These are phyloP conservation scores for Pyrrhoderma lamaoense DNA, from an alignment of 1,284 basidiomycete species.

Conservation along the genomic window DNA sequence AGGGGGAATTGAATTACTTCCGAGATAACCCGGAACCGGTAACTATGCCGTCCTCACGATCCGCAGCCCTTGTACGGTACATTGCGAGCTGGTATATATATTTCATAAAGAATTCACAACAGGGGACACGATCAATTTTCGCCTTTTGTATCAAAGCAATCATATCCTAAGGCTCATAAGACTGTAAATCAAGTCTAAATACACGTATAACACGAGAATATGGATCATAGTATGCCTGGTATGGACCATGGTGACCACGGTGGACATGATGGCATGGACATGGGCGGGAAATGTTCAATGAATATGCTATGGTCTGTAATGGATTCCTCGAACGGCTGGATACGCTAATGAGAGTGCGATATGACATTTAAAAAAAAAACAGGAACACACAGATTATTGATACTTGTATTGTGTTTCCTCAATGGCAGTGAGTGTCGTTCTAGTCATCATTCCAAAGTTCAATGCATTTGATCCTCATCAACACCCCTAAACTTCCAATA, in stretches of 20 bases:
- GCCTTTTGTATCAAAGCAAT: background rate
- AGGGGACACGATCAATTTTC: background rate
- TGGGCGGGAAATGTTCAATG: constrained; percentile 48
- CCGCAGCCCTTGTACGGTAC: too few species aligned
- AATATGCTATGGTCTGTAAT: constrained; percentile 59
- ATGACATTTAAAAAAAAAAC: constrained; percentile 2
- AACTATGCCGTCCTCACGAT: too few species aligned
- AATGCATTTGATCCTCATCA: background rate
- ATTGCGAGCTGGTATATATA: too few species aligned
- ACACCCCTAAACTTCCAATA: background rate
- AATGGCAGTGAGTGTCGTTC: constrained; percentile 36
- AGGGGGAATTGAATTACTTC: too few species aligned
- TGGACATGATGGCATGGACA: constrained; percentile 45
- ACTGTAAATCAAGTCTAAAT: constrained; percentile 27
- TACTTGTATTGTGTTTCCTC: constrained; percentile 67
- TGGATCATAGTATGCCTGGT: constrained; percentile 27
- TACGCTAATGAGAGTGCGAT: constrained; percentile 3
- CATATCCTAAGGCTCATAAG: constrained; percentile 32
- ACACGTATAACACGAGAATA: constrained; percentile 34
- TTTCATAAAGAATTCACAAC: too few species aligned
- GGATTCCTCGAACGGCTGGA: background rate
- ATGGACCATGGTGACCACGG: constrained; percentile 25
- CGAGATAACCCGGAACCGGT: too few species aligned
- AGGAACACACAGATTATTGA: constrained; percentile 71
- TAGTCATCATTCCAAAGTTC: background rate